phyloP scores from a whole-genome alignment of 257 asterid genomes.

The Solanum tacnaense region DNA sequence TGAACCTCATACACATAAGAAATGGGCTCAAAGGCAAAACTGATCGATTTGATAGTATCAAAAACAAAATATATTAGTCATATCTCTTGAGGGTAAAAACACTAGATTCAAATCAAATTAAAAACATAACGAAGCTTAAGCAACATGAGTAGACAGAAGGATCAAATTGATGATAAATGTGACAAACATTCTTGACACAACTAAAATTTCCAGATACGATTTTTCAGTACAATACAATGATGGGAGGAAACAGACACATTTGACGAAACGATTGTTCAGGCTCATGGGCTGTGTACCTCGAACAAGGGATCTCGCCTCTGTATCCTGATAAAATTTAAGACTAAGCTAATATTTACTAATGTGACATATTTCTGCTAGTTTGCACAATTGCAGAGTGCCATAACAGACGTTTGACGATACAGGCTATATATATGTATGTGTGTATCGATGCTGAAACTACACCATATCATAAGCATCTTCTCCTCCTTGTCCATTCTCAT shows the following conservation, averaged over 20 bases:
- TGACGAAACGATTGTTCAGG: not conserved
- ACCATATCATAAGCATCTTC: constrained; percentile 49
- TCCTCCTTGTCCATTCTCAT: constrained; percentile 40
- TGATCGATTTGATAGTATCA: no score
- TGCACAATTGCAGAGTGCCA: not conserved
- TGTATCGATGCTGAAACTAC: constrained; percentile 13
- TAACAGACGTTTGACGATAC: not conserved
- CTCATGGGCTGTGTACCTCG: not conserved
- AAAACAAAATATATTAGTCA: no score
- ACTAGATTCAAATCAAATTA: no score
- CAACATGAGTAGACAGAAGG: not conserved
- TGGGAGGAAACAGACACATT: not conserved
- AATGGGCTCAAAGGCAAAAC: no score
- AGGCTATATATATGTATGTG: not conserved
- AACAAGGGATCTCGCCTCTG: not conserved
- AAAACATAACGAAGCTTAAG: not conserved
- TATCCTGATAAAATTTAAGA: not conserved
- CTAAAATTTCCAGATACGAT: not conserved
- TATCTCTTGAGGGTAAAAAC: no score
- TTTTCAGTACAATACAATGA: not conserved
- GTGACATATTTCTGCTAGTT: not conserved
- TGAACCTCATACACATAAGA: no score
- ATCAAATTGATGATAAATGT: not conserved
- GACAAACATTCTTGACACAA: not conserved
- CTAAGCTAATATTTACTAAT: not conserved